Conservation (phyloP, 768 basidiomycete genomes). For the Russula dissimulans region DNA sequence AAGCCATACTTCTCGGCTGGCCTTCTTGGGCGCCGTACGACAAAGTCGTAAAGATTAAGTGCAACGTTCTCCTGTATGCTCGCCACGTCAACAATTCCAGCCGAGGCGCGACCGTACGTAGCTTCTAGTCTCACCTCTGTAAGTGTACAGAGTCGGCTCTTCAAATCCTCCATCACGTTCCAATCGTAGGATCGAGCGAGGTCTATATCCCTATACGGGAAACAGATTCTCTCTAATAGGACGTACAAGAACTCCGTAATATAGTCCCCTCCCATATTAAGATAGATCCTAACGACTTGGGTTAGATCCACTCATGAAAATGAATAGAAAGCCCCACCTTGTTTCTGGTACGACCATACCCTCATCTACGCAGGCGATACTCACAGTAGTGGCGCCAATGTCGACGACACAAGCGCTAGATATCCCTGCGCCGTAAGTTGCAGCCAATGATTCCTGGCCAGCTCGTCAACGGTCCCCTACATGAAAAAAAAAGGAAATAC, state of each 20-base stretch:
- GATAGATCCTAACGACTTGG: slow-evolving; percentile 47
- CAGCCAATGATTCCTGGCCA: slow-evolving; percentile 77
- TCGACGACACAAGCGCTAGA: slow-evolving; percentile 94
- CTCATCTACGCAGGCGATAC: slow-evolving; percentile 90
- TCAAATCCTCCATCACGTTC: slow-evolving; percentile 87
- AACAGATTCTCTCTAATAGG: slow-evolving; percentile 67
- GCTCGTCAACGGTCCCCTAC: neutral
- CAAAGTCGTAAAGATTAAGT: slow-evolving; percentile 83
- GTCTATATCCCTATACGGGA: slow-evolving; percentile 83
- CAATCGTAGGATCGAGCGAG: slow-evolving; percentile 76
- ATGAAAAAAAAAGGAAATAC: slow-evolving; percentile 29
- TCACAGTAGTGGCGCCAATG: slow-evolving; percentile 78
- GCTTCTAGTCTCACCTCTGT: slow-evolving; percentile 54
- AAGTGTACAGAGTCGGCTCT: slow-evolving; percentile 74
- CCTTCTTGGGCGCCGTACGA: slow-evolving; percentile 66
- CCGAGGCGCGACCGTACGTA: neutral
- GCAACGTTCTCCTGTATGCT: slow-evolving; percentile 70
- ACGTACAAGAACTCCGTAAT: slow-evolving; percentile 84
- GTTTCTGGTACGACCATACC: slow-evolving; percentile 83
- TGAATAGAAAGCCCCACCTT: slow-evolving; percentile 39
- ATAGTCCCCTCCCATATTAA: slow-evolving; percentile 91
- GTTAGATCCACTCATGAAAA: neutral
- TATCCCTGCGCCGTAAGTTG: slow-evolving; percentile 92
- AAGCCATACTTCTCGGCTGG: slow-evolving; percentile 82
- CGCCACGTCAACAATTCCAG: neutral